phyloP scores from a whole-genome alignment of 129 eudicot genomes.

The Artemisia tridentata region DNA sequence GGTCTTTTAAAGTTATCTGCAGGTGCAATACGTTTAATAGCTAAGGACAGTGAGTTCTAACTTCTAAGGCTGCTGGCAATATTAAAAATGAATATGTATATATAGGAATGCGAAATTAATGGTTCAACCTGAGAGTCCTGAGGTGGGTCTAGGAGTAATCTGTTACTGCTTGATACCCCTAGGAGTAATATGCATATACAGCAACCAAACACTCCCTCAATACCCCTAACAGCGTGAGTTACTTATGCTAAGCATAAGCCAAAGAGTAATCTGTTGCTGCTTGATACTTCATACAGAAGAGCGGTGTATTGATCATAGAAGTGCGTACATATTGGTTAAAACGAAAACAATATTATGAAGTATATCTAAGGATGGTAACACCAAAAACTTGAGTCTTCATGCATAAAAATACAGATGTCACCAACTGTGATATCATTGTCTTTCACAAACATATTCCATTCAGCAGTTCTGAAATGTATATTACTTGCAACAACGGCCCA shows the following conservation, averaged over 20 bases:
- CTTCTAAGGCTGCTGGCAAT: too few species aligned
- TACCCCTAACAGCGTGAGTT: too few species aligned
- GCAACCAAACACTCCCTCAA: too few species aligned
- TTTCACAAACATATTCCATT: conserved; percentile 27
- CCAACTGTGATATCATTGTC: conserved; percentile 26
- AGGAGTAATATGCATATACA: too few species aligned
- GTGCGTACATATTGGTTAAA: background rate
- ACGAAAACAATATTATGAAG: background rate
- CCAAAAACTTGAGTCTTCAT: conserved; percentile 2
- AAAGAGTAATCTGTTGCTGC: conserved; percentile 7
- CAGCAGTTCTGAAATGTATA: background rate
- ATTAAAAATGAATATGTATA: too few species aligned
- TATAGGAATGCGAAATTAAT: too few species aligned
- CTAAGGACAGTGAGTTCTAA: too few species aligned
- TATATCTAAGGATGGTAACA: conserved; percentile 22
- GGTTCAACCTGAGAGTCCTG: too few species aligned
- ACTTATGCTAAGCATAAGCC: background rate
- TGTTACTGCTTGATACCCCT: too few species aligned
- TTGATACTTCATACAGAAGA: background rate
- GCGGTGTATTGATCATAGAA: background rate
- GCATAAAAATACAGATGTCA: conserved; percentile 24
- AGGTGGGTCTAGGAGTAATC: too few species aligned
- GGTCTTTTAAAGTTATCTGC: too few species aligned
- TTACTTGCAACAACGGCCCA: conserved; percentile 4
- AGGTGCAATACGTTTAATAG: too few species aligned